Evolutionary conservation across 768 basidiomycete genomes (phyloP).

Genomic region (Suillus spraguei): DNA sequence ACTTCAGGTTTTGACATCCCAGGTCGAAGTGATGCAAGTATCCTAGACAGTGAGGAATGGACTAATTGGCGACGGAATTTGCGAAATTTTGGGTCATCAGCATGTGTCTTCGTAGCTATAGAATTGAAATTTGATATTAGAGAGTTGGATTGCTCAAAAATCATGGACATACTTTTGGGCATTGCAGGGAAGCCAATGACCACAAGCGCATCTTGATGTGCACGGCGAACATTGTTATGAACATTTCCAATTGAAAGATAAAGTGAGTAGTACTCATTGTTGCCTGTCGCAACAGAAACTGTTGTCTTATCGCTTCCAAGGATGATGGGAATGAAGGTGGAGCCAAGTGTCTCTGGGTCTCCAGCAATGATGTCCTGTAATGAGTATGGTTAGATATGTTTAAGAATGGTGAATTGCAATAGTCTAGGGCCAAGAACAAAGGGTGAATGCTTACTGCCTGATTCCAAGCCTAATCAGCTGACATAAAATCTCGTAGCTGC

Average conservation of each 20-base stretch:
- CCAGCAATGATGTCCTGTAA: constrained; percentile 13
- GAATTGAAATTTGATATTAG: neutral
- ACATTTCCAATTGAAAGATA: constrained; percentile 17
- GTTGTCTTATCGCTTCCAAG: constrained; percentile 16
- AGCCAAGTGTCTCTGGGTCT: constrained; percentile 26
- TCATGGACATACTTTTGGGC: constrained; percentile 27
- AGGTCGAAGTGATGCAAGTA: constrained; percentile 18
- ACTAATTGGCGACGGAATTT: constrained; percentile 25
- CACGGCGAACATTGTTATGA: constrained; percentile 7
- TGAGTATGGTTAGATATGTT: neutral
- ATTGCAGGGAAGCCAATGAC: constrained; percentile 35
- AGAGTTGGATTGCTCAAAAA: neutral
- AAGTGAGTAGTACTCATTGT: constrained; percentile 16
- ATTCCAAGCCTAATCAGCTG: constrained; percentile 19
- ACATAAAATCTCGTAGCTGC: constrained; percentile 12
- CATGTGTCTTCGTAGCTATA: constrained; percentile 11
- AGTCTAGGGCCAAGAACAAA: neutral
- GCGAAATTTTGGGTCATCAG: constrained; percentile 11
- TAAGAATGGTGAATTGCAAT: neutral
- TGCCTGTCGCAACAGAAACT: constrained; percentile 10
- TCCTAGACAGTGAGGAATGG: constrained; percentile 17
- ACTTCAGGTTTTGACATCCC: constrained; percentile 22
- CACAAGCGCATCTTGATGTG: constrained; percentile 9
- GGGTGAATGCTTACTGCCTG: constrained; percentile 10
- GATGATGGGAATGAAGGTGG: constrained; percentile 19